Conservation (phyloP, 2,329 filamentous ascomycete genomes). For the Penicillium sp. region DNA sequence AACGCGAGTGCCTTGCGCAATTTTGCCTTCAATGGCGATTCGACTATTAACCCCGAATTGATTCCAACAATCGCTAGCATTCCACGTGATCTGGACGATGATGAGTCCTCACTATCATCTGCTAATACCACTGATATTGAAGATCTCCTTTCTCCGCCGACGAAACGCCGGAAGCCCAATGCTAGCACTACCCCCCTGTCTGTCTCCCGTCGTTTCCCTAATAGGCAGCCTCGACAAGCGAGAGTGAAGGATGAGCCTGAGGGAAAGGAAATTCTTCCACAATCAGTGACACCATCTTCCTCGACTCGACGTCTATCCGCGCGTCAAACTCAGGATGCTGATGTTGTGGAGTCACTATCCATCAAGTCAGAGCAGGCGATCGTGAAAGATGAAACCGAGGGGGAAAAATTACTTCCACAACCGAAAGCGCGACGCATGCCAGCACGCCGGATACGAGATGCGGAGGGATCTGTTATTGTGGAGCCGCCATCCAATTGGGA, state of each 20-base stretch:
- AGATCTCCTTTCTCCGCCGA: constrained; percentile 48
- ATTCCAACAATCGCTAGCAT: constrained; percentile 32
- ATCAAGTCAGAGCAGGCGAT: constrained; percentile 29
- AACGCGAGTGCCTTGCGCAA: constrained; percentile 25
- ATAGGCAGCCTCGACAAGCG: constrained; percentile 8
- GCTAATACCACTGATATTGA: constrained; percentile 56
- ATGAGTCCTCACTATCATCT: constrained; percentile 37
- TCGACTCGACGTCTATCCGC: constrained; percentile 40
- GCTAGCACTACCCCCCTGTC: constrained; percentile 27
- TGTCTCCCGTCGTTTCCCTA: constrained; percentile 15
- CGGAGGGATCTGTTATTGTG: constrained; percentile 37
- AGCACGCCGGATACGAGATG: constrained; percentile 41
- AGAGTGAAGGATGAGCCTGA: constrained; percentile 30
- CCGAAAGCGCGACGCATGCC: constrained; percentile 42
- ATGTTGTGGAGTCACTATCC: constrained; percentile 59
- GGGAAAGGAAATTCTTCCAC: constrained; percentile 20
- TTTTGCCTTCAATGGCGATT: constrained; percentile 27
- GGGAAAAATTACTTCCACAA: constrained; percentile 19
- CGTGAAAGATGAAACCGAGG: constrained; percentile 30
- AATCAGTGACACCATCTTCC: constrained; percentile 21
- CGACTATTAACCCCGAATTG: constrained; percentile 12
- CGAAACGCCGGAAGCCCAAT: constrained; percentile 52
- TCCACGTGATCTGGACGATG: constrained; percentile 25
- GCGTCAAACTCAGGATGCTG: constrained; percentile 39
- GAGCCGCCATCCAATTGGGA: constrained; percentile 80